Base-by-base conservation (phyloP, 208 protist species). In the Crithidia bombi region DNA sequence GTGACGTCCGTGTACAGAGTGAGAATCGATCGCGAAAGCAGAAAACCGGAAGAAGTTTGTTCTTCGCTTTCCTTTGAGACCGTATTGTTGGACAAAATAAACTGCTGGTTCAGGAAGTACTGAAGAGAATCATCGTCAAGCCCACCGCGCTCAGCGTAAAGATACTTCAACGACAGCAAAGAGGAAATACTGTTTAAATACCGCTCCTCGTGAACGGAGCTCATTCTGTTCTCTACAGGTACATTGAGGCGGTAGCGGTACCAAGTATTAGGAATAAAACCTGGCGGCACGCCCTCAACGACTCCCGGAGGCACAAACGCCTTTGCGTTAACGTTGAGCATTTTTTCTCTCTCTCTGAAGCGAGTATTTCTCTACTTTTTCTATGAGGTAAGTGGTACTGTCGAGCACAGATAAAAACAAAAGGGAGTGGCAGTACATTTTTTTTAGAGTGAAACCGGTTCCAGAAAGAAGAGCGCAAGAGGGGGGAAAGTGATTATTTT, bases 321-420 rank as follows among this genome's bases (percentile, higher is more conserved):
- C 58, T 92, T 92, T 3, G 86, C 86, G 78, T 94, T 92, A 19
- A 75, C 75, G 67, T 94, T 94, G 14, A 94, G 66, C 89, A 91
- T 91, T 21, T 56, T 54, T n/a, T 7, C 3, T 9, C 14, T 6
- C 54, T 59, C 19, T 38, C n/a, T 28, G n/a, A n/a, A n/a, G n/a
- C n/a, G n/a, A n/a, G 5, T 43, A 5, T 49, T 51, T 6, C 4
- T 49, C 33, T 63, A 62, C 33, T 71, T 52, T 58, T 55, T 59
- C 7, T 56, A 21, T 56, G 19, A 56, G 64, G 51, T 23, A 28
- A 51, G 28, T 51, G 14, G 46, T 51, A 51, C 46, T 51, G 15
- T 28, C 23, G 14, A 43, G 38, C 36, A 41, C 6, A 41, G 12
- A 12, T 41, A 41, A 41, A 12, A 41, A 12, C 6, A 41, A 41